Evolutionary conservation across 2,329 filamentous ascomycete species (phyloP), one percentile per base, ranked within the genome.

Genomic region (Hyphodiscus sp.): DNA sequence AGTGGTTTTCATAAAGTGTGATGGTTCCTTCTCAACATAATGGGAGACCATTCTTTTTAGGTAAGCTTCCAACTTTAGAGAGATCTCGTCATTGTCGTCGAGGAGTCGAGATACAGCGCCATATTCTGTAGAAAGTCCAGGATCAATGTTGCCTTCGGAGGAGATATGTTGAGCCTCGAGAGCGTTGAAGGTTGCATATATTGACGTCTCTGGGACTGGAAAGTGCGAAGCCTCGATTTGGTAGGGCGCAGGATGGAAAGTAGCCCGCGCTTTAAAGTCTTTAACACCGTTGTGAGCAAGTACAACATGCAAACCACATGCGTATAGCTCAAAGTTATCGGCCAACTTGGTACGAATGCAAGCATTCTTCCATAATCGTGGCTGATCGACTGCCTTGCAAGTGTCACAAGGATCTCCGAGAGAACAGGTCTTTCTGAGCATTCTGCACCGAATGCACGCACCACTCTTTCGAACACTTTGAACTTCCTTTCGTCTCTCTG

Each of bases 371-470:
- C 83, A 86, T n/a, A 86, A 76, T 9, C 83, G 76, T 0, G 83
- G 81, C 2, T 78, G 76, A 41, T 85, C 69, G 0, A 86, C 82
- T 62, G 82, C 84, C 56, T 77, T 76, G 58, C 83, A 86, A 1
- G 82, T 81, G 50, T 80, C 76, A 59, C 83, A 86, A 0, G 82
- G 82, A 7, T 75, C 79, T 30, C 80, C 82, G 54, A 76, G 78
- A n/a, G 81, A 82, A 62, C 83, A 86, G 1, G 80, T 83, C 69
- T 86, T 86, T 53, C 82, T 76, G 38, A 86, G 68, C 57, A 86
- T 85, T 41, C 82, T 76, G 62, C 83, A 86, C 45, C 83, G 74
- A 50, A 85, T 83, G 60, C 83, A 86, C 13, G 83, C 82, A 6
- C 83, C 83, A 38, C 82, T 76, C 61, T 82, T 82, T 20, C 83